phyloP scores from a whole-genome alignment of 768 basidiomycete genomes.

The Omphalotus guepiniiformis region DNA sequence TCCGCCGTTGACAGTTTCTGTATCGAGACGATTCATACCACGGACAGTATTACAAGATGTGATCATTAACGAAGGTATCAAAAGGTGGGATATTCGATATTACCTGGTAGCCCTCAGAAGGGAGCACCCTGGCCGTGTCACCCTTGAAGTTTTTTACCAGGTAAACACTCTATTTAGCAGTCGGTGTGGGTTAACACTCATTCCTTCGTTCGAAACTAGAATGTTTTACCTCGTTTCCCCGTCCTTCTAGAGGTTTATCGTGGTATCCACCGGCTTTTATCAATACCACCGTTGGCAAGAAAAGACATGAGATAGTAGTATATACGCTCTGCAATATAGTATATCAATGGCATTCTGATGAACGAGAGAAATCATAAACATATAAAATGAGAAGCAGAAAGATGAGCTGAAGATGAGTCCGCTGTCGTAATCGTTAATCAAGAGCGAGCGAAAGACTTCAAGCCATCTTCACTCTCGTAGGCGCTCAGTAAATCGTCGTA shows the following conservation, averaged over 20 bases:
- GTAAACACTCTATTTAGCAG: slow-evolving; percentile 31
- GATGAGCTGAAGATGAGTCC: no score
- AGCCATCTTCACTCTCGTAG: slow-evolving; percentile 71
- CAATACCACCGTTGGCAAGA: no score
- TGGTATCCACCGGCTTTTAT: no score
- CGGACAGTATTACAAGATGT: slow-evolving; percentile 50
- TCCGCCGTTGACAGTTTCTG: slow-evolving; percentile 31
- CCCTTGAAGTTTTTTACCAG: slow-evolving; percentile 55
- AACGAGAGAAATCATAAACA: no score
- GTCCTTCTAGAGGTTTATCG: slow-evolving; percentile 58
- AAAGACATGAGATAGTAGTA: no score
- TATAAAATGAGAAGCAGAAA: no score
- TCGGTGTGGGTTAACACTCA: slow-evolving; percentile 1
- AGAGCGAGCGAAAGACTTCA: slow-evolving; percentile 7
- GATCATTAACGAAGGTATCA: slow-evolving; percentile 71
- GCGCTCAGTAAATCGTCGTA: slow-evolving; percentile 77
- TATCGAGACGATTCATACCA: slow-evolving; percentile 57
- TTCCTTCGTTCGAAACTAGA: slow-evolving; percentile 33
- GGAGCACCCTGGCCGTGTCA: slow-evolving; percentile 22
- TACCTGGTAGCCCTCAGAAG: slow-evolving; percentile 52
- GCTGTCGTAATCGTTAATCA: no score
- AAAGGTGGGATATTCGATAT: slow-evolving; percentile 67
- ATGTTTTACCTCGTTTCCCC: slow-evolving; percentile 57
- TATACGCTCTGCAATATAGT: no score
- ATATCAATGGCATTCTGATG: no score